A percentile compares a stretch with the other conserved stretches of the same genome.
These are phyloP conservation scores for Nannochloris sp. DNA, from an alignment of 139 green algal species.

Conservation along the genomic window DNA sequence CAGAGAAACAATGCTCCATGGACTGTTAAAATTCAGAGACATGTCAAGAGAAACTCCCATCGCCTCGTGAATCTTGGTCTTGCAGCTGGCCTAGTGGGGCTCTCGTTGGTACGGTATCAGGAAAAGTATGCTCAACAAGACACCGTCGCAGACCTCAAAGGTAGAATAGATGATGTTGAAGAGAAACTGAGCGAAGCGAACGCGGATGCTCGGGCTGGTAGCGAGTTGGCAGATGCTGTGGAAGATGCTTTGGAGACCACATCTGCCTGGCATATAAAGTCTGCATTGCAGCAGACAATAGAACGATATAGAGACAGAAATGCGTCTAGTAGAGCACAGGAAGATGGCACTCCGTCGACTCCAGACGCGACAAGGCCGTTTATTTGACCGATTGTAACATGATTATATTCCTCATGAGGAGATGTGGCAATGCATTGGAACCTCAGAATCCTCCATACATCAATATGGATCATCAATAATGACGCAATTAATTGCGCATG, in stretches of 20 bases:
- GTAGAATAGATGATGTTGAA: background rate
- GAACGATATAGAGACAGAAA: no score
- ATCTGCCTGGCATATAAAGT: no score
- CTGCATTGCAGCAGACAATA: no score
- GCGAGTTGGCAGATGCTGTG: conserved; percentile 2
- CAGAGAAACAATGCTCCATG: background rate
- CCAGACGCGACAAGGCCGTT: no score
- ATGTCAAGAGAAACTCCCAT: conserved; percentile 21
- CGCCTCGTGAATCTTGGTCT: conserved; percentile 26
- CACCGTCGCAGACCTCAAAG: background rate
- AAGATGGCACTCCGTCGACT: no score
- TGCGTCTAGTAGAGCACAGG: no score
- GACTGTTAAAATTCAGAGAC: background rate
- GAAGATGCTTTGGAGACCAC: background rate
- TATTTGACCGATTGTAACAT: no score
- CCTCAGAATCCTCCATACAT: no score
- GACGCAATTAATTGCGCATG: no score
- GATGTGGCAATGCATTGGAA: no score
- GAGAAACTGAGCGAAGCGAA: background rate
- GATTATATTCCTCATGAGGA: no score
- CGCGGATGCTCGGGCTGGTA: background rate
- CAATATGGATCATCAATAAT: no score
- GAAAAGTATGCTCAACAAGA: conserved; percentile 26
- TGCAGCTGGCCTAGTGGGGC: conserved; percentile 27
- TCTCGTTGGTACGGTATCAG: conserved; percentile 26